Evolutionary conservation across 129 eudicot species (phyloP).

Genomic region (Rutidosis leptorrhynchoides): DNA sequence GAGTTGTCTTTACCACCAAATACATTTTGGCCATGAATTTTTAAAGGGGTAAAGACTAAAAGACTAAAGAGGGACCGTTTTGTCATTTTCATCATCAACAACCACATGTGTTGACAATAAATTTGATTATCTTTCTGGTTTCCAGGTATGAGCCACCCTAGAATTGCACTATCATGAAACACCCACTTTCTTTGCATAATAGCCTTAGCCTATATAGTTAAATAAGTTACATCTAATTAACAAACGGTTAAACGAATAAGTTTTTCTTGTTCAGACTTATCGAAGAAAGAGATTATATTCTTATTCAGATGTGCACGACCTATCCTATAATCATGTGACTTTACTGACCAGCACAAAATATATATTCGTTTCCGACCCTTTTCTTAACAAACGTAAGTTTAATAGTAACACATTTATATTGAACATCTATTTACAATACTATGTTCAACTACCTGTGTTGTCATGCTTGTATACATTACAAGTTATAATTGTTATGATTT

Average conservation of each 20-base stretch:
- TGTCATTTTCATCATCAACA: constrained; percentile 37
- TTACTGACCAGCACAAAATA: too few species aligned
- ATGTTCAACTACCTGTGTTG: background rate
- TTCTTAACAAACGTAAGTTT: background rate
- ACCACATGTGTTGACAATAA: constrained; percentile 34
- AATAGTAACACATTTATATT: background rate
- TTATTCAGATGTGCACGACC: too few species aligned
- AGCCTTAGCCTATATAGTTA: background rate
- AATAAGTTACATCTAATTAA: too few species aligned
- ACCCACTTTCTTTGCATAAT: constrained; percentile 21
- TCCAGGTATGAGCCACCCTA: constrained; percentile 38
- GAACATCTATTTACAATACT: background rate
- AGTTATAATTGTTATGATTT: too few species aligned
- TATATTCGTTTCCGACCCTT: too few species aligned
- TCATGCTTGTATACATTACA: background rate
- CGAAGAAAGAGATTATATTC: too few species aligned
- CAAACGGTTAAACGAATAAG: too few species aligned
- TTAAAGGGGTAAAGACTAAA: background rate
- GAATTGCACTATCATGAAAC: constrained; percentile 26
- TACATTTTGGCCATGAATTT: constrained; percentile 15
- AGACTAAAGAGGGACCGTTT: constrained; percentile 10
- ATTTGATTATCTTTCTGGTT: constrained; percentile 32
- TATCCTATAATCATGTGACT: too few species aligned
- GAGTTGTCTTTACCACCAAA: constrained; percentile 36
- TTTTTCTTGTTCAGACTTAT: too few species aligned